Conservation (phyloP, 192 early-diverging fungal species). For the Coemansia sp. region DNA sequence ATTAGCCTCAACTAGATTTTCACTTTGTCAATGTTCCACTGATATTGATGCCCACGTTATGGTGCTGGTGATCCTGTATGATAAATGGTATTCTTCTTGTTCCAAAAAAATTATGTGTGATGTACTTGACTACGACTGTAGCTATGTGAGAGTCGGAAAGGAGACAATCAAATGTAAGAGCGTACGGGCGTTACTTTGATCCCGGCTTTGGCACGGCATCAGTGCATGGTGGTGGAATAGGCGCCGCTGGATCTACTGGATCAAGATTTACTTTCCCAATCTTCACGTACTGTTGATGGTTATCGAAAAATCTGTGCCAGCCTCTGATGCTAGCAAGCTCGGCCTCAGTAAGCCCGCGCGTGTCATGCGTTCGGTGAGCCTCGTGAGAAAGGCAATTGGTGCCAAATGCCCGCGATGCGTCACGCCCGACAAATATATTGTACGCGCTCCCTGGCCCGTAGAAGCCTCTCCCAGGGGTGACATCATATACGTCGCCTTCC, state of each 20-base stretch:
- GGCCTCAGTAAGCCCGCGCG: slow-evolving; percentile 75
- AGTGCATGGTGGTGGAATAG: slow-evolving; percentile 81
- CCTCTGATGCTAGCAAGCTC: slow-evolving; percentile 75
- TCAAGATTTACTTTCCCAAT: slow-evolving; percentile 81
- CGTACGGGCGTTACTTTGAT: slow-evolving; percentile 5
- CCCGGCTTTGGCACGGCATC: slow-evolving; percentile 57
- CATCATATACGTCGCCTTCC: slow-evolving; percentile 94
- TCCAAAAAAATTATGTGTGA: no score
- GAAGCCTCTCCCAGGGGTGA: slow-evolving; percentile 70
- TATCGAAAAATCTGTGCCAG: slow-evolving; percentile 90
- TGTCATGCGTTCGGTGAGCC: slow-evolving; percentile 92
- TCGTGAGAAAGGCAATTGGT: slow-evolving; percentile 87
- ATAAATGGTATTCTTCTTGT: no score
- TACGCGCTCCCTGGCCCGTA: slow-evolving; percentile 85
- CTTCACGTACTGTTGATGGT: slow-evolving; percentile 84
- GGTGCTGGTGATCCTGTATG: no score
- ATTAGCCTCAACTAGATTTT: no score
- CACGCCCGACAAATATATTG: slow-evolving; percentile 85
- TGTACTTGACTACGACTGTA: no score
- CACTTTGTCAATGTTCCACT: no score
- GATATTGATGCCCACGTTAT: no score
- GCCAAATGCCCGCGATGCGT: slow-evolving; percentile 91
- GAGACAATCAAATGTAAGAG: neutral
- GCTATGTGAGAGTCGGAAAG: neutral
- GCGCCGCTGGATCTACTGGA: slow-evolving; percentile 80